Base-by-base conservation (phyloP, 495 filamentous ascomycete species). In the Copromyces sp. region DNA sequence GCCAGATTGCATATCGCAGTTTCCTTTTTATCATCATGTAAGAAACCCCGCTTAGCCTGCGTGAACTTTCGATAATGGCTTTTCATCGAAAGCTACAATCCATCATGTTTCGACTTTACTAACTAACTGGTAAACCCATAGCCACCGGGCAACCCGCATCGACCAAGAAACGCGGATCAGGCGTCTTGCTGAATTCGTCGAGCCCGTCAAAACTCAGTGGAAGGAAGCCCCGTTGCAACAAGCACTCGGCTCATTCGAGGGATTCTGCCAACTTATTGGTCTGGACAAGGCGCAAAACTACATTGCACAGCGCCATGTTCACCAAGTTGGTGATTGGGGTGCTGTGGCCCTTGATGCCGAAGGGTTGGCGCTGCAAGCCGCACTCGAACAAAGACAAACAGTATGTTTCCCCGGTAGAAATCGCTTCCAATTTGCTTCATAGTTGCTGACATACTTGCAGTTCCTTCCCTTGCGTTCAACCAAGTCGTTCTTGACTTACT, bases 21-120 rank as follows among this genome's bases (percentile, higher is more conserved):
- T 89, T 97, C 80, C 84, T 99, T 4, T 94, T 98, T 73, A 96
- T 95, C 14, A 97, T 99, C 75, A 90, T 95, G 92, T 92, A 86
- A 79, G 82, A 70, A 35, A 8, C 38, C n/a, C 17, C 12, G n/a
- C 14, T 29, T 16, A 68, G 37, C 35, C 39, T 37, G 16, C 2
- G n/a, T 12, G 69, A 20, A 29, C 39, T 59, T 53, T 5, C 40
- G 32, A 61, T 32, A 2, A 16, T 61, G 24, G 24, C 24, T 61
- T 61, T 20, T 32, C 53, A 61, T n/a, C 40, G 4, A 32, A 47
- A 11, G 17, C 69, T 20, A 14, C 17, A 9, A 20, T 16, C 2
- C 39, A 35, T 35, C 47, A 59, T 35, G 7, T 65, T 9, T n/a
- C 29, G 38, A 24, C 2, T 44, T 37, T 20, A 24, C 47, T 59